phyloP scores from a whole-genome alignment of 257 asterid species.

The Lavandula angustifolia region DNA sequence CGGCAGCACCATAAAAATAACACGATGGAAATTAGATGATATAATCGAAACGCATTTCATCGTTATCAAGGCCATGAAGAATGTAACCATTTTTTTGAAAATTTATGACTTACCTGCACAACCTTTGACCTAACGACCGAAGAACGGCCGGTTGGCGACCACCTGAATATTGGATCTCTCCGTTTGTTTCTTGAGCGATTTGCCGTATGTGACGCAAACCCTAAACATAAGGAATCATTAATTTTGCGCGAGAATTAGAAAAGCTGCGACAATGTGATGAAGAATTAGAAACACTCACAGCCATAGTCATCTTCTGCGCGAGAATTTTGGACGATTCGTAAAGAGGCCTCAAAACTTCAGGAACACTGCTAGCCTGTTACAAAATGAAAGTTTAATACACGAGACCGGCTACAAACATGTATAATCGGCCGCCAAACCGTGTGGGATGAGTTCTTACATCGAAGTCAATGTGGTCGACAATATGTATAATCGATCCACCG shows the following conservation, averaged over 20 bases:
- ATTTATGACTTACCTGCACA: constrained; percentile 60
- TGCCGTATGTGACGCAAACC: constrained; percentile 86
- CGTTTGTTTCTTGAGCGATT: constrained; percentile 88
- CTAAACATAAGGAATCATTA: constrained; percentile 35
- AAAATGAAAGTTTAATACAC: background rate
- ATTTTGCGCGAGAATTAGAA: background rate
- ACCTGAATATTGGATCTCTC: constrained; percentile 76
- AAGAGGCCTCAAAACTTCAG: constrained; percentile 93
- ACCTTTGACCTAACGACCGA: constrained; percentile 79
- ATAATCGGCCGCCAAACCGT: background rate
- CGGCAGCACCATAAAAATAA: constrained; percentile 7
- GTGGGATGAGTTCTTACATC: constrained; percentile 49
- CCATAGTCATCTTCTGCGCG: constrained; percentile 96
- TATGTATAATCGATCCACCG: constrained; percentile 90
- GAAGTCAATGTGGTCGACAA: constrained; percentile 85
- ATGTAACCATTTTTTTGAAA: background rate
- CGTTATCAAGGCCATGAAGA: background rate
- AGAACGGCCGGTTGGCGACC: constrained; percentile 92
- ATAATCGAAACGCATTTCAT: background rate
- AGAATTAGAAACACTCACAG: constrained; percentile 47
- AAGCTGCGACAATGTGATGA: background rate
- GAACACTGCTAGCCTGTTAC: constrained; percentile 75
- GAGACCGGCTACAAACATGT: background rate
- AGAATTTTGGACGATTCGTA: constrained; percentile 92
- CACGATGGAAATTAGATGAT: background rate